Percentiles rank a stretch among this genome's conserved stretches.
phyloP scores from a whole-genome alignment of 305 asterid genomes.

The Caryopteris hybrid region DNA sequence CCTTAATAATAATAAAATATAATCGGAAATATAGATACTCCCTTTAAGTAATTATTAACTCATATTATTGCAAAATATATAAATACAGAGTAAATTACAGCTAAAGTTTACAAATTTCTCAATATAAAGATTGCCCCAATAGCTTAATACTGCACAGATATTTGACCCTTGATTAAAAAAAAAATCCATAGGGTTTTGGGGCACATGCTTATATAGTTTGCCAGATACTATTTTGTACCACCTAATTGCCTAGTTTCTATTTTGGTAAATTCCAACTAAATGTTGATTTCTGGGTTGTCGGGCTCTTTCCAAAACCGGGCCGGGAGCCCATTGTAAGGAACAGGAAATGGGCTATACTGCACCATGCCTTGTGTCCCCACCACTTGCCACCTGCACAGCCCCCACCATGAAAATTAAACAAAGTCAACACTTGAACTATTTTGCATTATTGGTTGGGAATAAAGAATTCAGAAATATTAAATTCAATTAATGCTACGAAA shows the following conservation, averaged over 20 bases:
- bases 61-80: background rate
- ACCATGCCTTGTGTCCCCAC: slow-evolving; percentile 30
- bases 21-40: no score
- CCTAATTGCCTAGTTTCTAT: background rate
- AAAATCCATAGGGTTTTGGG: slow-evolving; percentile 11
- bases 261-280: background rate
- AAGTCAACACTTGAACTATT: background rate
- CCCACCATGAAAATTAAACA: background rate
- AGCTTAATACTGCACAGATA: background rate
- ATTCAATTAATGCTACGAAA: background rate
- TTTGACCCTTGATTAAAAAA: slow-evolving; percentile 14
- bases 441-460: background rate
- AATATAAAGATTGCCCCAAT: no score
- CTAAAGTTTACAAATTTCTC: background rate
- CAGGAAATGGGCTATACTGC: slow-evolving; percentile 69
- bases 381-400: slow-evolving; percentile 57
- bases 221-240: background rate
- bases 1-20: no score
- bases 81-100: background rate
- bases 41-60: background rate
- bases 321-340: slow-evolving; percentile 56
- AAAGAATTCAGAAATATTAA: background rate
- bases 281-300: background rate
- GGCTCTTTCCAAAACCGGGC: slow-evolving; percentile 48
- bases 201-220: background rate